These are phyloP conservation scores for Fusarium bactridioides DNA, from an alignment of 2,329 filamentous ascomycete species.

Conservation along the genomic window DNA sequence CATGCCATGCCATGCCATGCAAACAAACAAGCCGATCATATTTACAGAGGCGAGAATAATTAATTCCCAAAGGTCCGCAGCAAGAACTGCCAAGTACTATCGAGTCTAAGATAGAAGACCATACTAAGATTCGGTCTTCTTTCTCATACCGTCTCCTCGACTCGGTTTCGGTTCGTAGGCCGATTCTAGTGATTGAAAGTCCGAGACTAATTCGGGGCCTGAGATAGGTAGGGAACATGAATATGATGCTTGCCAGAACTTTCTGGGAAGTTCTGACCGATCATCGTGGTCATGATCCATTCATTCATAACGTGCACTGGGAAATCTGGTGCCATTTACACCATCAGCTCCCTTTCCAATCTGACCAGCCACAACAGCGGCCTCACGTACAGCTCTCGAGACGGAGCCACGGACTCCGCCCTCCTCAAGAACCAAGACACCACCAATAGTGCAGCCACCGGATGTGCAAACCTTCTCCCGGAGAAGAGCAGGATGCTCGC, in stretches of 20 bases:
- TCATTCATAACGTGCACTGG: constrained; percentile 25
- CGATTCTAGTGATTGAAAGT: background rate
- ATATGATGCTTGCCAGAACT: background rate
- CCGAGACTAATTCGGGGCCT: background rate
- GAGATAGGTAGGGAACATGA: background rate
- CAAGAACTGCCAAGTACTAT: constrained; percentile 26
- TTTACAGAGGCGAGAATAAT: constrained; percentile 34
- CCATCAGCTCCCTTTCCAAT: constrained; percentile 54
- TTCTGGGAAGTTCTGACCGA: background rate
- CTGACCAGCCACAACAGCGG: constrained; percentile 73
- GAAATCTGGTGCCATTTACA: constrained; percentile 48
- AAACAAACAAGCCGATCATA: constrained; percentile 24
- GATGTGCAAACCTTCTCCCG: constrained; percentile 81
- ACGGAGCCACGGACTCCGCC: constrained; percentile 72
- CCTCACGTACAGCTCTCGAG: constrained; percentile 73
- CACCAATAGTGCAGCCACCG: constrained; percentile 80
- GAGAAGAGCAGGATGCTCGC: constrained; percentile 78
- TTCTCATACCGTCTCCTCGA: background rate
- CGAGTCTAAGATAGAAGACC: constrained; percentile 16
- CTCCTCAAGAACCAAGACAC: constrained; percentile 77
- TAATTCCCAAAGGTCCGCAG: constrained; percentile 15
- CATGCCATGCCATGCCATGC: constrained; percentile 39
- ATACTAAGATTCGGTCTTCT: background rate
- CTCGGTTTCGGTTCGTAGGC: background rate
- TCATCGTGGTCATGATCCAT: background rate